These are phyloP conservation scores for Dothidotthia symphoricarpi DNA, from an alignment of 2,329 filamentous ascomycete species.

Conservation along the genomic window DNA sequence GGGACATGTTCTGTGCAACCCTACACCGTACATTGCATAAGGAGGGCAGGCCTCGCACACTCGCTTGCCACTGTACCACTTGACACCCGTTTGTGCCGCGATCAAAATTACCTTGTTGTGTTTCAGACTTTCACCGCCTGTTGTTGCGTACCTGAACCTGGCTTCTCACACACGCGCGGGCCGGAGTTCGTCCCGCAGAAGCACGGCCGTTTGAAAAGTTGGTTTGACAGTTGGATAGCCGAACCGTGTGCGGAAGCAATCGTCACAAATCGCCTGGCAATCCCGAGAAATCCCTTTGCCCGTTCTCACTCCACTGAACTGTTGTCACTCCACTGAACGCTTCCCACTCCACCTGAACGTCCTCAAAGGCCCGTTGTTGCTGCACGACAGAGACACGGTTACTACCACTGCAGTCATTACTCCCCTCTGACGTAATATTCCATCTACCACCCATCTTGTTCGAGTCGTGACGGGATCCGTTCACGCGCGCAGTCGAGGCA, in stretches of 20 bases:
- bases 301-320: constrained; percentile 26
- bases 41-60: too few species aligned
- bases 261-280: constrained; percentile 9
- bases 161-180: not conserved
- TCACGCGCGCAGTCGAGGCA: constrained; percentile 37
- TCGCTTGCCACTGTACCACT: too few species aligned
- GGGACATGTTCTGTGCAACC: too few species aligned
- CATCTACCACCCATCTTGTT: constrained; percentile 6
- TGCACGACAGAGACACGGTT: constrained; percentile 1
- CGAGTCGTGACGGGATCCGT: constrained; percentile 18
- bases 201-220: constrained; percentile 4
- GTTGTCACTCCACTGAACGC: too few species aligned
- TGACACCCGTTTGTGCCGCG: too few species aligned
- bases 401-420: too few species aligned
- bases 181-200: not conserved
- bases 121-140: too few species aligned
- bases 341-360: too few species aligned
- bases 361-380: not conserved
- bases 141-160: constrained; percentile 3
- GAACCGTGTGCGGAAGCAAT: not conserved
- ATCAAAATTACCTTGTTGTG: too few species aligned
- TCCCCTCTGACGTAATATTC: constrained; percentile 7
- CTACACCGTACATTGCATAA: too few species aligned
- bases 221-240: not conserved
- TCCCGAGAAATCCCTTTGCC: constrained; percentile 28